Percentiles rank a stretch among this genome's conserved stretches.
phyloP scores from a whole-genome alignment of 371 early-diverging fungal genomes.

The Rhizopus arrhizus region DNA sequence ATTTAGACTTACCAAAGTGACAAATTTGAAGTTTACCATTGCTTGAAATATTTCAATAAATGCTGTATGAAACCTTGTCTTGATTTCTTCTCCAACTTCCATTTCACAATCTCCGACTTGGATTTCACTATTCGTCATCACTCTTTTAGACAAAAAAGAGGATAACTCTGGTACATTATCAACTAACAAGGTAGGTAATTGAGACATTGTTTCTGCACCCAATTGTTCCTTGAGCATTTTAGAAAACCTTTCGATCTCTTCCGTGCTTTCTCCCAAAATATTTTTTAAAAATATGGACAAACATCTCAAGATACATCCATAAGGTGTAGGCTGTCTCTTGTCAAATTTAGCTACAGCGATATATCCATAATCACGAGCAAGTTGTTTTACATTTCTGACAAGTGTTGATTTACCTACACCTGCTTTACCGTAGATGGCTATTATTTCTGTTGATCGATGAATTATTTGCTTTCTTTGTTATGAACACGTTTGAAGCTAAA shows the following conservation, averaged over 20 bases:
- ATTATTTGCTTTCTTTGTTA: constrained; percentile 11
- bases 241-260: constrained; percentile 43
- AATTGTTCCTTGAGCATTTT: constrained; percentile 39
- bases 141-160: constrained; percentile 25
- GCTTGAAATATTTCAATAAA: constrained; percentile 52
- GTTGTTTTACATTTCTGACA: constrained; percentile 41
- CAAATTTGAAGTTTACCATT: constrained; percentile 49
- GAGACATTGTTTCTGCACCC: constrained; percentile 35
- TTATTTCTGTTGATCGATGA: constrained; percentile 42
- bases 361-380: constrained; percentile 50
- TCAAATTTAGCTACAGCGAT: constrained; percentile 51
- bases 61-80: constrained; percentile 47
- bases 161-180: constrained; percentile 49
- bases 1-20: constrained; percentile 44
- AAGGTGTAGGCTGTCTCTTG: constrained; percentile 49
- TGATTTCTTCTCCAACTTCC: constrained; percentile 43
- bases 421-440: constrained; percentile 44
- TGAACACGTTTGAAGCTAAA: constrained; percentile 19
- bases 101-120: constrained; percentile 30
- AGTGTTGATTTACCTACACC: constrained; percentile 55
- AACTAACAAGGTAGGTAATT: constrained; percentile 40
- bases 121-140: background rate
- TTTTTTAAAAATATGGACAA: constrained; percentile 44
- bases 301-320: constrained; percentile 49
- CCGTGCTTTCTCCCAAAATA: constrained; percentile 35